Conservation (phyloP, 2,329 filamentous ascomycete species). For the Sclerotinia trifoliorum region DNA sequence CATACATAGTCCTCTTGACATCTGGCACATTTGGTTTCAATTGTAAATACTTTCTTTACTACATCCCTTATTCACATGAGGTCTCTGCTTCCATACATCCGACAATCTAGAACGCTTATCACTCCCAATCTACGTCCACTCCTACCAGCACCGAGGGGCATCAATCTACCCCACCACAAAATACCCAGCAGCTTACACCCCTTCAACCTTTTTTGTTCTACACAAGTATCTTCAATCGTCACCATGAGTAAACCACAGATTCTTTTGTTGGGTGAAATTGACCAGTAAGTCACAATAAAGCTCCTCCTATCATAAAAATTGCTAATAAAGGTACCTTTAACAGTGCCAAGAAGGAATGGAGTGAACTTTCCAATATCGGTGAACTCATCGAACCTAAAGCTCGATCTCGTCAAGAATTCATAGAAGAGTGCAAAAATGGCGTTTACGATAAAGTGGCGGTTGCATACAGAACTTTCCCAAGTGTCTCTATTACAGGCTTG, state of each 20-base stretch:
- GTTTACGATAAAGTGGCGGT: slow-evolving; percentile 63
- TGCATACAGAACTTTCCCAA: slow-evolving; percentile 70
- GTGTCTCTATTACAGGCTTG: slow-evolving; percentile 61
- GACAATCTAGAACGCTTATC: slow-evolving; percentile 1
- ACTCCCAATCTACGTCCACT: not conserved
- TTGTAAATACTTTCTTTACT: not conserved
- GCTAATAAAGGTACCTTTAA: not conserved
- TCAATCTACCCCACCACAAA: slow-evolving; percentile 32
- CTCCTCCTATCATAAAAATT: not conserved
- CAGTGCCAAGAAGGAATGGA: slow-evolving; percentile 66
- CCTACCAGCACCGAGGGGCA: slow-evolving; percentile 30
- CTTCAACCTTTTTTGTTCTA: not conserved
- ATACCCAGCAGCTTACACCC: slow-evolving; percentile 7
- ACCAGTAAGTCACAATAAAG: slow-evolving; percentile 53
- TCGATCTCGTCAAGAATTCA: slow-evolving; percentile 63
- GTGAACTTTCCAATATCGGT: slow-evolving; percentile 58
- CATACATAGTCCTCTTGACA: not conserved
- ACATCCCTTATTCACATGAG: not conserved
- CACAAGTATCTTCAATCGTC: slow-evolving; percentile 6
- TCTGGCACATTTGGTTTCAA: not conserved
- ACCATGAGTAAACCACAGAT: slow-evolving; percentile 53
- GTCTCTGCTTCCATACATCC: not conserved
- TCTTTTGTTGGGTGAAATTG: slow-evolving; percentile 61
- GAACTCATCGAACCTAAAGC: slow-evolving; percentile 64
- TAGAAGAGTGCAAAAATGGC: slow-evolving; percentile 65